Evolutionary conservation across 2,329 filamentous ascomycete species (phyloP).

Genomic region (Orbilia ellipsospora): DNA sequence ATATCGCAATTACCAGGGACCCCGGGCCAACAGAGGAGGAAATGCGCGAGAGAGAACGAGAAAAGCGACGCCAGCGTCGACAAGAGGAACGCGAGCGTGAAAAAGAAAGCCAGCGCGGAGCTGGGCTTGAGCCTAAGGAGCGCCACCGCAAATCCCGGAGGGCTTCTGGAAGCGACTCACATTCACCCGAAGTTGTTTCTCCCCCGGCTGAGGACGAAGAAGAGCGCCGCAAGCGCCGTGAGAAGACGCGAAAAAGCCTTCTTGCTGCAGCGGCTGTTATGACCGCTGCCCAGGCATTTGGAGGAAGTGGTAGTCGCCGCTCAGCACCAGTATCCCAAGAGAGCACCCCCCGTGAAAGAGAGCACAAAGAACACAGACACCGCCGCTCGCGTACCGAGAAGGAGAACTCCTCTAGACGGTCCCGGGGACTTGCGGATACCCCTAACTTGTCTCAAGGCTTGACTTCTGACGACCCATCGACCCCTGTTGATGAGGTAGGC

Average conservation of each 20-base stretch:
- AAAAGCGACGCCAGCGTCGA: constrained; percentile 37
- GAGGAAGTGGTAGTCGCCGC: constrained; percentile 44
- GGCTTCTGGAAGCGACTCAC: constrained; percentile 32
- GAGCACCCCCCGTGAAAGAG: constrained; percentile 24
- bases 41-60: constrained; percentile 38
- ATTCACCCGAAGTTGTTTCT: constrained; percentile 8
- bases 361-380: constrained; percentile 22
- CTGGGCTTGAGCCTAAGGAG: constrained; percentile 15
- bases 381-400: constrained; percentile 19
- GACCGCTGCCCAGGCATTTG: constrained; percentile 38
- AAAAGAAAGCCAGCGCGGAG: constrained; percentile 16
- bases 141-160: constrained; percentile 39
- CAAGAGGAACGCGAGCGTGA: constrained; percentile 44
- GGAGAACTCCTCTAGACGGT: constrained; percentile 29
- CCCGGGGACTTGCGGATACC: constrained; percentile 36
- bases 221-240: constrained; percentile 41
- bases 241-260: constrained; percentile 38
- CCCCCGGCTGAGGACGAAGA: constrained; percentile 41
- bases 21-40: constrained; percentile 41
- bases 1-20: constrained; percentile 39
- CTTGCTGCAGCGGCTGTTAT: constrained; percentile 38
- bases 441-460: constrained; percentile 43
- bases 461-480: constrained; percentile 47
- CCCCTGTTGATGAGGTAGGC: constrained; percentile 42
- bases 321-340: constrained; percentile 22